These are phyloP conservation scores for Pseudozyma sp. DNA, from an alignment of 1,284 basidiomycete species.

Conservation along the genomic window DNA sequence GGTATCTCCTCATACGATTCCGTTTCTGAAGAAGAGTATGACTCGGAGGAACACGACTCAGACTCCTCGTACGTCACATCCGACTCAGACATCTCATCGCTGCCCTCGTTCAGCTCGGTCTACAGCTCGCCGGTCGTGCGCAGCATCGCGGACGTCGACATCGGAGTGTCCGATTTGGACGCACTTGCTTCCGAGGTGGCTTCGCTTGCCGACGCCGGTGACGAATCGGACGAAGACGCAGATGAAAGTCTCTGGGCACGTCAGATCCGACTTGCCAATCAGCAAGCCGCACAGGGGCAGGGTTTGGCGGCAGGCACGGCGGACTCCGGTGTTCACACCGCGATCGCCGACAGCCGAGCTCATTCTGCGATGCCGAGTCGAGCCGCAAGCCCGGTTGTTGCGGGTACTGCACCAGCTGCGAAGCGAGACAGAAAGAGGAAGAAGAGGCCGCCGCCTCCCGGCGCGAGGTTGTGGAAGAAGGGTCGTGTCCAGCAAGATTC, in stretches of 20 bases:
- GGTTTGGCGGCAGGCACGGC: neutral
- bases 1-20: conserved; percentile 17
- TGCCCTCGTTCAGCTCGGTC: conserved; percentile 45
- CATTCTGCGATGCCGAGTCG: conserved; percentile 18
- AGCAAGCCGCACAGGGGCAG: conserved; percentile 10
- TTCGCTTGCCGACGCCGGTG: conserved; percentile 13
- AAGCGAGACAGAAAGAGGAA: conserved; percentile 26
- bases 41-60: conserved; percentile 29
- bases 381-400: conserved; percentile 14
- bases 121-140: conserved; percentile 27
- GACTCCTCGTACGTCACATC: conserved; percentile 25
- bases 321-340: conserved; percentile 15
- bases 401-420: neutral
- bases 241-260: conserved; percentile 43
- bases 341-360: neutral
- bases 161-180: conserved; percentile 13
- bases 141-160: conserved; percentile 18
- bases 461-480: conserved; percentile 46
- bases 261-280: conserved; percentile 30
- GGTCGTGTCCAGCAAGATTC: conserved; percentile 41
- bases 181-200: conserved; percentile 14
- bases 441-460: conserved; percentile 42
- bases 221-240: conserved; percentile 26
- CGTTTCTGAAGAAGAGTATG: conserved; percentile 12
- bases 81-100: conserved; percentile 35